Percentiles rank a stretch among this genome's conserved stretches.
Conservation (phyloP, 2,329 filamentous ascomycete species). For the Geosmithia morbida region DNA sequence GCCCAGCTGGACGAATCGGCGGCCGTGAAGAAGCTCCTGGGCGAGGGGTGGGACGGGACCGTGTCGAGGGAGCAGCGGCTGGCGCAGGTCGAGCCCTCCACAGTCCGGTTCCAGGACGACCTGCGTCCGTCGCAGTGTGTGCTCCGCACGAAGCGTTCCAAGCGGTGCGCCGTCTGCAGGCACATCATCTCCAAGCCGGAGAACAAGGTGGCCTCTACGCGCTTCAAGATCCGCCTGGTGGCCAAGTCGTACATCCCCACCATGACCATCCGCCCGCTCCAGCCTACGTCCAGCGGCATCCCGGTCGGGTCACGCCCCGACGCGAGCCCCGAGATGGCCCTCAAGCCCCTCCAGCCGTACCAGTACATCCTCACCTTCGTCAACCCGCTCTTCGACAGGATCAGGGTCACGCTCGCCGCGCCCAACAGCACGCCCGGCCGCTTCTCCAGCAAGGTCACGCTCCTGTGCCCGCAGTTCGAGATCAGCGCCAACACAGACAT, state of each 20-base stretch:
- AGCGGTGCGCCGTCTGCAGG: slow-evolving; percentile 81
- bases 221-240: slow-evolving; percentile 85
- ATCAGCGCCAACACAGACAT: slow-evolving; percentile 81
- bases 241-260: slow-evolving; percentile 80
- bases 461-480: slow-evolving; percentile 88
- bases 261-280: slow-evolving; percentile 55
- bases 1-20: slow-evolving; percentile 46
- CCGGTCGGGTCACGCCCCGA: slow-evolving; percentile 18
- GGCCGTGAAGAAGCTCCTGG: slow-evolving; percentile 44
- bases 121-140: slow-evolving; percentile 72
- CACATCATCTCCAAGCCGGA: slow-evolving; percentile 95
- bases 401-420: slow-evolving; percentile 78
- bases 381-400: slow-evolving; percentile 85
- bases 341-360: slow-evolving; percentile 44
- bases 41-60: slow-evolving; percentile 50
- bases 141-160: slow-evolving; percentile 82
- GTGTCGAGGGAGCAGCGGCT: slow-evolving; percentile 32
- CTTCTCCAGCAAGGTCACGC: slow-evolving; percentile 68
- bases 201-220: slow-evolving; percentile 72
- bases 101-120: slow-evolving; percentile 48
- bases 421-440: slow-evolving; percentile 65
- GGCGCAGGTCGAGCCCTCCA: slow-evolving; percentile 34
- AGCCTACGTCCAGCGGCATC: slow-evolving; percentile 17
- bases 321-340: slow-evolving; percentile 15
- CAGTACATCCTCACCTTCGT: slow-evolving; percentile 84